Conservation (phyloP, 257 asterid genomes). For the Penstemon davidsonii region DNA sequence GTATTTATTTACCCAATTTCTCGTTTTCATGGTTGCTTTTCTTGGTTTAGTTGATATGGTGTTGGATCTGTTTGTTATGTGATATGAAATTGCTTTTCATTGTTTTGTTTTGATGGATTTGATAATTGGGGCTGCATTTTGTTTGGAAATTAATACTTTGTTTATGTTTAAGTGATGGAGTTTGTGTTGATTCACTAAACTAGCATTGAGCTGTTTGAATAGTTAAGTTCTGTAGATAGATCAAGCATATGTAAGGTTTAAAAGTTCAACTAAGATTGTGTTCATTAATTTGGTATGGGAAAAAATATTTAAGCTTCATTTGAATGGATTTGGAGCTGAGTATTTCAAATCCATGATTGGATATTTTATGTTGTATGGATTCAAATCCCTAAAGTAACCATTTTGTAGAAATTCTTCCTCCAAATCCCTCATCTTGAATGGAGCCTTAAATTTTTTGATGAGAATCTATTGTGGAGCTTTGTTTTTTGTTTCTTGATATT, state of each 20-base stretch:
- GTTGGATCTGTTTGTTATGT: conserved; percentile 7
- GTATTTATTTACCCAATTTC: neutral
- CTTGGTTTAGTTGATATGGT: neutral
- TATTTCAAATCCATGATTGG: neutral
- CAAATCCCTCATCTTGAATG: neutral
- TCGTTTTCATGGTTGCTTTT: neutral
- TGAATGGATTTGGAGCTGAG: neutral
- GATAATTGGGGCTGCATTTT: neutral
- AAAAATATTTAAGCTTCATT: too few species aligned
- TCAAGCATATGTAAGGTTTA: neutral
- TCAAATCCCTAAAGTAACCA: neutral
- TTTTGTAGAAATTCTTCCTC: neutral
- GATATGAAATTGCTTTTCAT: neutral
- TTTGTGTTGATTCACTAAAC: neutral
- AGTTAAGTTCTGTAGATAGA: neutral
- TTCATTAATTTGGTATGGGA: too few species aligned
- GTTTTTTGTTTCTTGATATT: neutral
- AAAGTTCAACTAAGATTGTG: too few species aligned
- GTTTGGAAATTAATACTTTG: neutral
- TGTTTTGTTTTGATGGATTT: neutral
- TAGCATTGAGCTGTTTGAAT: neutral
- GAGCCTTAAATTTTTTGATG: neutral
- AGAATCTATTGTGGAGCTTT: neutral
- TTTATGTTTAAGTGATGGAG: neutral
- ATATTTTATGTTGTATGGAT: neutral